These are phyloP conservation scores for Seminavis robusta DNA, from an alignment of 108 stramenopile species.

Conservation along the genomic window DNA sequence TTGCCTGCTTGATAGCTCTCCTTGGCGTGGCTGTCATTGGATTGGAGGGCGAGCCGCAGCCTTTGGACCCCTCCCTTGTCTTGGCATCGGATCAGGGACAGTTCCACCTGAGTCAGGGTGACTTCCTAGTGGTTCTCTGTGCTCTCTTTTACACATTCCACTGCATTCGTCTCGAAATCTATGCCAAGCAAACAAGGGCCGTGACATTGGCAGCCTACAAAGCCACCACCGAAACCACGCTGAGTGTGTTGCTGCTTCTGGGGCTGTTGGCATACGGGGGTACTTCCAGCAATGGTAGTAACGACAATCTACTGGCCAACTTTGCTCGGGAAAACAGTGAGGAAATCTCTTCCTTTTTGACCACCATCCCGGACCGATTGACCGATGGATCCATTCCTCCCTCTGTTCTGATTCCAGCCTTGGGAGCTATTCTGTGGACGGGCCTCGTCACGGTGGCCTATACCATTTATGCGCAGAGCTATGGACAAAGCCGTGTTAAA, in stretches of 20 bases:
- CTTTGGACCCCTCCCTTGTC: background rate
- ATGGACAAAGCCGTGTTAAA: slow-evolving; percentile 66
- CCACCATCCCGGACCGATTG: background rate
- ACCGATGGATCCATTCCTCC: slow-evolving; percentile 17
- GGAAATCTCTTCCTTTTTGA: slow-evolving; percentile 35
- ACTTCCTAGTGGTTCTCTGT: slow-evolving; percentile 50
- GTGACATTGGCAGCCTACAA: slow-evolving; percentile 63
- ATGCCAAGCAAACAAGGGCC: slow-evolving; percentile 48
- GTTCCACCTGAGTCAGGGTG: slow-evolving; percentile 41
- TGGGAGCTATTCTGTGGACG: slow-evolving; percentile 69
- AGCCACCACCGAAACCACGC: slow-evolving; percentile 50
- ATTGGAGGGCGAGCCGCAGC: slow-evolving; percentile 23
- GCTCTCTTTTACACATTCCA: slow-evolving; percentile 71
- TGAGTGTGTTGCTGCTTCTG: slow-evolving; percentile 35
- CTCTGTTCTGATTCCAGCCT: slow-evolving; percentile 8
- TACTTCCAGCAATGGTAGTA: background rate
- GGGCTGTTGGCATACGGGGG: slow-evolving; percentile 12
- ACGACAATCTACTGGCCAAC: background rate
- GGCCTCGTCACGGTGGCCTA: slow-evolving; percentile 79
- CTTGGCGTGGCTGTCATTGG: slow-evolving; percentile 68
- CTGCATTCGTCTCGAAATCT: slow-evolving; percentile 67
- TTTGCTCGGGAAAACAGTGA: slow-evolving; percentile 17
- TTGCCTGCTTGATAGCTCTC: slow-evolving; percentile 62
- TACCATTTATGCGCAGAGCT: slow-evolving; percentile 83
- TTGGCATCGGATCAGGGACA: background rate